These are phyloP conservation scores for Xylariaceae sp. DNA, from an alignment of 2,329 filamentous ascomycete genomes.

Conservation along the genomic window DNA sequence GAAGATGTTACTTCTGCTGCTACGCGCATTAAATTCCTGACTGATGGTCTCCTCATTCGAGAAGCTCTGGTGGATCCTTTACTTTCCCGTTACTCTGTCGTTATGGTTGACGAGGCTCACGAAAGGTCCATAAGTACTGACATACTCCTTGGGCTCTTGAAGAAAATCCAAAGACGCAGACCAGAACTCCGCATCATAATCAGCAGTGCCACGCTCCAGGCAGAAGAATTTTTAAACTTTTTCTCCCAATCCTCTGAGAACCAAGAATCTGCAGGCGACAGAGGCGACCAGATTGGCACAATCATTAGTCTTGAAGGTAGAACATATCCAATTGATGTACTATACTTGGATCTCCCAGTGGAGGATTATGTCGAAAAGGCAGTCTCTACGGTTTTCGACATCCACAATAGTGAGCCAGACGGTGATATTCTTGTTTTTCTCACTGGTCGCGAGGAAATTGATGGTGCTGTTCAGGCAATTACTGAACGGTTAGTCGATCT, in stretches of 20 bases:
- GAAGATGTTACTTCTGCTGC: constrained; percentile 87
- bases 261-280: constrained; percentile 37
- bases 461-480: constrained; percentile 78
- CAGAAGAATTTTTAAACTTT: constrained; percentile 82
- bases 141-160: constrained; percentile 84
- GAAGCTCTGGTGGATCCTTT: constrained; percentile 94
- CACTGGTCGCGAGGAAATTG: constrained; percentile 92
- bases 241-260: constrained; percentile 60
- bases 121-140: constrained; percentile 93
- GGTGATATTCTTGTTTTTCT: constrained; percentile 93
- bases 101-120: constrained; percentile 98
- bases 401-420: constrained; percentile 78
- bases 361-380: constrained; percentile 88
- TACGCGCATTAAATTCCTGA: constrained; percentile 93
- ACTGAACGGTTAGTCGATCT: constrained; percentile 72
- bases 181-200: constrained; percentile 86
- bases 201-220: constrained; percentile 92
- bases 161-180: constrained; percentile 83
- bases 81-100: constrained; percentile 87
- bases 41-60: constrained; percentile 86
- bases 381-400: constrained; percentile 83
- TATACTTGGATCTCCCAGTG: constrained; percentile 78
- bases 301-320: constrained; percentile 89
- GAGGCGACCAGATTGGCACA: constrained; percentile 45
- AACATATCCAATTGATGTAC: constrained; percentile 85